phyloP scores from a whole-genome alignment of 2,329 filamentous ascomycete genomes.

The Tothia fuscella region DNA sequence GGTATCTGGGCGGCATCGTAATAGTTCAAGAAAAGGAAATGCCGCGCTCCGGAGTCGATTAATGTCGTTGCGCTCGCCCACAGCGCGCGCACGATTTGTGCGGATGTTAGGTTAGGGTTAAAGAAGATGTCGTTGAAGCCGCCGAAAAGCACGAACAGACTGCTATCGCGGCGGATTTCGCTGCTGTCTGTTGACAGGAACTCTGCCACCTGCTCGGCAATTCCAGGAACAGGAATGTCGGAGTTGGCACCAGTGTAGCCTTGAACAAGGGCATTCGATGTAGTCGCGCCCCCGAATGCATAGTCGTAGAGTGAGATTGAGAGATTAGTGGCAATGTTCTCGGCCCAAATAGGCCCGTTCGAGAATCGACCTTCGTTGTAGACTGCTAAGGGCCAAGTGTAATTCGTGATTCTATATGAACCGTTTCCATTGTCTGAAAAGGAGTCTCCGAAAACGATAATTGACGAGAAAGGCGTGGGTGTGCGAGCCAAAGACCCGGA shows the following conservation, averaged over 20 bases:
- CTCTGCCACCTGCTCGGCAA: slow-evolving; percentile 10
- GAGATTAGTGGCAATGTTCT: slow-evolving; percentile 9
- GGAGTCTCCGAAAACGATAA: no score
- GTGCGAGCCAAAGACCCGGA: no score
- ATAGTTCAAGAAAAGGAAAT: no score
- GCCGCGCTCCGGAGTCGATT: no score
- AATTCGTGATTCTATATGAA: slow-evolving; percentile 9
- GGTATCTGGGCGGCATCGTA: no score
- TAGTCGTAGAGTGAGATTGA: slow-evolving; percentile 10
- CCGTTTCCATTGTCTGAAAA: slow-evolving; percentile 10
- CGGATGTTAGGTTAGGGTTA: no score
- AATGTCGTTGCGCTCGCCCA: no score
- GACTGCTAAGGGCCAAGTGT: slow-evolving; percentile 6
- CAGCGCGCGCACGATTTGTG: no score
- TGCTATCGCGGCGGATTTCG: neutral
- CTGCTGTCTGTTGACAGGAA: slow-evolving; percentile 3
- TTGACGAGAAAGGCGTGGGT: no score
- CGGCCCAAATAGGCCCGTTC: slow-evolving; percentile 10
- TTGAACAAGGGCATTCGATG: slow-evolving; percentile 10
- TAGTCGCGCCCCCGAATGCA: slow-evolving; percentile 10
- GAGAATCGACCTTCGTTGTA: slow-evolving; percentile 10
- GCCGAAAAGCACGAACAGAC: neutral
- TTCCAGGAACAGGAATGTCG: slow-evolving; percentile 5
- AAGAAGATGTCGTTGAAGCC: neutral
- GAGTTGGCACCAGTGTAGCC: slow-evolving; percentile 9